Evolutionary conservation across 805 yeast species (phyloP).

Genomic region (Wickerhamomyces sydowiorum): DNA sequence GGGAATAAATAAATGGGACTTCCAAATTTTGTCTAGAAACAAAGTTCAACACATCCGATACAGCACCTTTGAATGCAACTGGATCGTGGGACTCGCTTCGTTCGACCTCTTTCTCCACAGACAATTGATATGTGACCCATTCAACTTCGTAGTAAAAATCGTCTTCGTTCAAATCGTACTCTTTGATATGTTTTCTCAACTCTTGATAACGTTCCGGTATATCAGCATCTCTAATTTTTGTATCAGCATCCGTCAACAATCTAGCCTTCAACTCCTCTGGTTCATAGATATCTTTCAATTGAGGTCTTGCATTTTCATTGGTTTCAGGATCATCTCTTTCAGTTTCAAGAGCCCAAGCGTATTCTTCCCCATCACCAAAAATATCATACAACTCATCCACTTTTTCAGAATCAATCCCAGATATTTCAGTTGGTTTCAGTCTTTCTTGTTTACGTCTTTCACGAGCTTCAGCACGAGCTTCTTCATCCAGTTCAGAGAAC

Average conservation of each 20-base stretch:
- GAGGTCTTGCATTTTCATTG: slow-evolving; percentile 37
- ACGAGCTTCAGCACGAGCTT: slow-evolving; percentile 44
- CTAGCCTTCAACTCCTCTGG: slow-evolving; percentile 88
- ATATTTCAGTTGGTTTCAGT: slow-evolving; percentile 49
- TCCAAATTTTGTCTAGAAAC: slow-evolving; percentile 75
- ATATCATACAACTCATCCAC: slow-evolving; percentile 90
- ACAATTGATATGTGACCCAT: slow-evolving; percentile 72
- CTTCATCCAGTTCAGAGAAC: slow-evolving; percentile 80
- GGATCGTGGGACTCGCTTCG: slow-evolving; percentile 30
- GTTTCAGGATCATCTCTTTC: slow-evolving; percentile 62
- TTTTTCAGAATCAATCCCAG: slow-evolving; percentile 78
- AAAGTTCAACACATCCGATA: slow-evolving; percentile 64
- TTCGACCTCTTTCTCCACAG: slow-evolving; percentile 43
- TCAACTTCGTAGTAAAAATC: slow-evolving; percentile 68
- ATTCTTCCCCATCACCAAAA: slow-evolving; percentile 95
- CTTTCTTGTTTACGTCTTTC: slow-evolving; percentile 39
- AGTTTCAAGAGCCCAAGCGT: slow-evolving; percentile 96
- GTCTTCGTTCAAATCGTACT: slow-evolving; percentile 61
- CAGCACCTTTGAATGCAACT: slow-evolving; percentile 60
- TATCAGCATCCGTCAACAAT: slow-evolving; percentile 89
- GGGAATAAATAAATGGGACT: slow-evolving; percentile 93
- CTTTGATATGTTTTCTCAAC: slow-evolving; percentile 55
- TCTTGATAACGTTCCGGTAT: slow-evolving; percentile 90
- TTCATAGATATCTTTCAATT: slow-evolving; percentile 88
- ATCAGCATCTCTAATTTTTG: slow-evolving; percentile 78